Base-by-base conservation (phyloP, 2,329 filamentous ascomycete genomes). In the Botryotinia narcissicola region DNA sequence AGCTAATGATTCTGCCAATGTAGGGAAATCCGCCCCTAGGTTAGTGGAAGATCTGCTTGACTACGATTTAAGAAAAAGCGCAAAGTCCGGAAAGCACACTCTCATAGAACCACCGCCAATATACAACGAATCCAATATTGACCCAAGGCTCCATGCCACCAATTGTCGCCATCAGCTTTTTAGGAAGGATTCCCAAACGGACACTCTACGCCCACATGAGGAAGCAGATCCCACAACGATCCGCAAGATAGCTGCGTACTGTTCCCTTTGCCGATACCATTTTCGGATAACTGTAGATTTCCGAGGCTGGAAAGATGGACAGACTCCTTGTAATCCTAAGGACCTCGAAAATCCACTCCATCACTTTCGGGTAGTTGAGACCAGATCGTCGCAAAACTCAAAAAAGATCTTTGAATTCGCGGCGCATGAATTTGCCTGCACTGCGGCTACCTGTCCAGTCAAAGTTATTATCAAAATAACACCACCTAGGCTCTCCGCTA, bases 141-240 rank as follows among this genome's bases (percentile, higher is more conserved):
- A 76, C 46, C 74, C 76, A 29, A 80, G 81, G n/a, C 80, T 77
- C 37, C 78, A 81, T 77, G 63, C 80, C 78, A 66, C 70, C 48
- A 86, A 86, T 75, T 92, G 90, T 80, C 84, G 83, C 71, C 91
- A 93, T 82, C 82, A 83, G 42, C 89, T 91, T 79, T 83, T 86
- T 62, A 83, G 83, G 63, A 92, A 92, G 79, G 75, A 82, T 32
- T 83, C 84, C 63, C 89, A 91, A 80, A 88, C 86, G 71, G 80
- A 83, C 46, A 79, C 86, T 74, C 81, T 82, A 63, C 78, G 73
- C 29, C 80, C 82, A 18, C 84, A 86, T 73, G 79, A 82, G 44
- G 78, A 81, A 46, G 80, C 83, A 51, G 80, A 82, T 74, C 76
- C 76, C 46, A 74, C 80, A 10, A 84, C 85, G 4, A 79, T 84